Evolutionary conservation across 108 stramenopile species (phyloP).

Genomic region (Thalassiosira profunda): DNA sequence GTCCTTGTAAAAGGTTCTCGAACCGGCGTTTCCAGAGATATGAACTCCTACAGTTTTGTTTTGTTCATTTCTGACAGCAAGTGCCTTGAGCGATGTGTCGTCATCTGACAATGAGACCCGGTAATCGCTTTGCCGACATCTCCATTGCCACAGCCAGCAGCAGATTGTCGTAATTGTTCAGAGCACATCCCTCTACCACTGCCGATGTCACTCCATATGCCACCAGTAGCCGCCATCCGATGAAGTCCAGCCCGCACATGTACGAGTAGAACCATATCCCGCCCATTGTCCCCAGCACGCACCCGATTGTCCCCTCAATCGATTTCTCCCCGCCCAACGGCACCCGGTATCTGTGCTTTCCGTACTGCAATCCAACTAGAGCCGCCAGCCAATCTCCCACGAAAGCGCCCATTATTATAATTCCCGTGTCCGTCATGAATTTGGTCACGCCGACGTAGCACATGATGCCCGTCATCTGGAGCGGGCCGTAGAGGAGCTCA

Average conservation of each 20-base stretch:
- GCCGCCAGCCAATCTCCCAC: slow-evolving; percentile 76
- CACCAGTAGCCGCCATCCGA: slow-evolving; percentile 50
- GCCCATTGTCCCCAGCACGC: slow-evolving; percentile 67
- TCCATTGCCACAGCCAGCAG: slow-evolving; percentile 57
- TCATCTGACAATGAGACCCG: not conserved
- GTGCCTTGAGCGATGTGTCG: slow-evolving; percentile 31
- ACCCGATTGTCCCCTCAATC: slow-evolving; percentile 78
- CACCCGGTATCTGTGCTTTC: slow-evolving; percentile 64
- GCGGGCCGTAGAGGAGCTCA: slow-evolving; percentile 75
- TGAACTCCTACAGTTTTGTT: too few species aligned
- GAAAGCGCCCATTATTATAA: slow-evolving; percentile 61
- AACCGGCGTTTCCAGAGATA: too few species aligned
- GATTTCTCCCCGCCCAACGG: slow-evolving; percentile 68
- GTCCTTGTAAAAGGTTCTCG: slow-evolving; percentile 25
- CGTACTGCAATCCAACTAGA: slow-evolving; percentile 59
- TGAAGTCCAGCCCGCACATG: slow-evolving; percentile 48
- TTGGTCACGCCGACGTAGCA: slow-evolving; percentile 58
- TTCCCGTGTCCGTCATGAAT: slow-evolving; percentile 57
- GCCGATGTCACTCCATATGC: slow-evolving; percentile 67
- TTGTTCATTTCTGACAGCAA: slow-evolving; percentile 33
- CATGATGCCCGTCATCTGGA: slow-evolving; percentile 66
- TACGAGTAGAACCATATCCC: slow-evolving; percentile 64
- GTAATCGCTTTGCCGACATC: slow-evolving; percentile 10
- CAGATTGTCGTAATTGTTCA: slow-evolving; percentile 75
- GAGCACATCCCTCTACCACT: slow-evolving; percentile 70